Conservation (phyloP, 345 rosid species). For the Cardiospermum halicacabum region DNA sequence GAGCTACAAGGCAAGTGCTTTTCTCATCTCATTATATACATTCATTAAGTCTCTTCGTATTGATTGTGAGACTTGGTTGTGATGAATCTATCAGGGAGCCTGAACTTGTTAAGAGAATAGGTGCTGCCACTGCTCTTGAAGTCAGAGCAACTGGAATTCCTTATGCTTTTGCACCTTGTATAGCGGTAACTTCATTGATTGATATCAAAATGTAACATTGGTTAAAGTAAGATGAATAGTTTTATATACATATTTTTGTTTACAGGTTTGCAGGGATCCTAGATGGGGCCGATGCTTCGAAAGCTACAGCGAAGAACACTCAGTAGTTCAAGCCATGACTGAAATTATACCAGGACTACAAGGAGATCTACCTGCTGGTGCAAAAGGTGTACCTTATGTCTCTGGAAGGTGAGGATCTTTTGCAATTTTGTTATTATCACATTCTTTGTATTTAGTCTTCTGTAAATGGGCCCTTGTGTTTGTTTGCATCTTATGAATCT, state of each 20-base stretch:
- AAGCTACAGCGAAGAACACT: slow-evolving; percentile 84
- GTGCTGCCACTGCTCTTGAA: slow-evolving; percentile 92
- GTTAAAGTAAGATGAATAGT: background rate
- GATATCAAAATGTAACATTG: no score
- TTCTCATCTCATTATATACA: background rate
- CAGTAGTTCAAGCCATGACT: slow-evolving; percentile 67
- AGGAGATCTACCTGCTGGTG: slow-evolving; percentile 58
- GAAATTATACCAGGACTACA: slow-evolving; percentile 72
- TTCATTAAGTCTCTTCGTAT: background rate
- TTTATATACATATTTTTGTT: background rate
- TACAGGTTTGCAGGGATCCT: slow-evolving; percentile 92
- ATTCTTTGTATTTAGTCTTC: background rate
- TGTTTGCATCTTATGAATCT: no score
- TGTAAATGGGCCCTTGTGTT: background rate
- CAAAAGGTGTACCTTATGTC: slow-evolving; percentile 56
- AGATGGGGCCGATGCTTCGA: slow-evolving; percentile 98
- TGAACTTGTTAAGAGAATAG: slow-evolving; percentile 65
- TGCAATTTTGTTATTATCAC: background rate
- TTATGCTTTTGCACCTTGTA: slow-evolving; percentile 81
- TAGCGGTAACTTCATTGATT: slow-evolving; percentile 48
- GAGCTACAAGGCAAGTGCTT: slow-evolving; percentile 61
- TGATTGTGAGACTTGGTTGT: background rate
- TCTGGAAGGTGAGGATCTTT: slow-evolving; percentile 56
- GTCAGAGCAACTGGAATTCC: slow-evolving; percentile 79
- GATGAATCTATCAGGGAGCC: slow-evolving; percentile 62